Conservation (phyloP, 352 stramenopile genomes). For the Discostella stelligera region DNA sequence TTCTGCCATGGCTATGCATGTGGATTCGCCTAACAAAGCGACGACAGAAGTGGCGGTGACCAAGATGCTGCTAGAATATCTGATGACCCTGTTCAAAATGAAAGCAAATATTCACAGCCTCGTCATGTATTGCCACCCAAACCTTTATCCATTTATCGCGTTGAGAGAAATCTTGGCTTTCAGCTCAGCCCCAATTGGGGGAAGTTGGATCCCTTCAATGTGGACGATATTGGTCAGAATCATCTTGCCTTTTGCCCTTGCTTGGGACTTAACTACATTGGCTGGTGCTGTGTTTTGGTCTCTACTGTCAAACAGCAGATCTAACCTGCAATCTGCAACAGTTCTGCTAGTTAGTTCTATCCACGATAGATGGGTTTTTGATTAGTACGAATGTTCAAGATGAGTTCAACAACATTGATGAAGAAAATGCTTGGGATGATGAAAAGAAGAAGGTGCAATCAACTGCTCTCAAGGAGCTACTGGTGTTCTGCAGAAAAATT, state of each 20-base stretch:
- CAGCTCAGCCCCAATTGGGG: conserved; percentile 62
- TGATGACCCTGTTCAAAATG: conserved; percentile 16
- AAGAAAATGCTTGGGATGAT: conserved; percentile 58
- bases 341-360: conserved; percentile 66
- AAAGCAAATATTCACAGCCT: conserved; percentile 14
- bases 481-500: conserved; percentile 52
- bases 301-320: conserved; percentile 58
- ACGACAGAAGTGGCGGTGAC: conserved; percentile 23
- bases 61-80: conserved; percentile 23
- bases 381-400: conserved; percentile 30
- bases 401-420: conserved; percentile 67
- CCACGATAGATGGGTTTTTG: conserved; percentile 68
- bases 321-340: conserved; percentile 50
- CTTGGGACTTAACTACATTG: conserved; percentile 81
- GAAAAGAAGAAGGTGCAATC: conserved; percentile 57
- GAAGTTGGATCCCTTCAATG: conserved; percentile 59
- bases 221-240: conserved; percentile 19
- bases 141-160: conserved; percentile 44
- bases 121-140: conserved; percentile 41
- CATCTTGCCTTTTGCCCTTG: conserved; percentile 70
- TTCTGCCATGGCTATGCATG: conserved; percentile 28
- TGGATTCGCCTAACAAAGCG: conserved; percentile 47
- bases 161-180: conserved; percentile 38
- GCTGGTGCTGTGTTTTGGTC: conserved; percentile 77
- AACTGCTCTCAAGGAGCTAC: conserved; percentile 52